Base-by-base conservation (phyloP, 2,329 filamentous ascomycete species). In the Xylaria sp. region DNA sequence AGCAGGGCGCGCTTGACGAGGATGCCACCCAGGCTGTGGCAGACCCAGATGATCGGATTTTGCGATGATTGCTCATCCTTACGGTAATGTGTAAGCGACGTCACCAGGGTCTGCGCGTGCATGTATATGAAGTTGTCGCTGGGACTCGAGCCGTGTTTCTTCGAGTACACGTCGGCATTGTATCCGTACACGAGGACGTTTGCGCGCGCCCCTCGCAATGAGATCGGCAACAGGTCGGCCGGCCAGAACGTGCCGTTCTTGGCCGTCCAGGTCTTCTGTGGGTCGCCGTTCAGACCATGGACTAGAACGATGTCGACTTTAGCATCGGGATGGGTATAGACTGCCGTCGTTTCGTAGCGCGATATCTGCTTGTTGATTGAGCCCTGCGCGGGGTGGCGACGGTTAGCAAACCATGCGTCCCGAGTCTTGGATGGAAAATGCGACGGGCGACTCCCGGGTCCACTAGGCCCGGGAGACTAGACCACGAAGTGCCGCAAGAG, bases 11-110 rank as follows among this genome's bases (percentile, higher is more conserved):
- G 78, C 70, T 92, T 92, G 47, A 88, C 80, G 1, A 92, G 74
- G 54, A 91, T 83, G 6, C 89, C 89, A 3, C 89, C 89, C 1
- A 92, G 75, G 48, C 87, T 89, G 69, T 92, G 89, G 46, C 82
- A 87, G 34, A 92, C 82, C 77, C 88, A 92, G 56, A 92, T 86
- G 62, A 92, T 89, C 4, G 89, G 87, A 41, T 86, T 83, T 20
- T 79, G 76, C 29, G 76, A 72, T 4, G 82, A 83, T 48, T 80
- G 76, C 57, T 82, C 78, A 60, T 78, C 78, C 64, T 80, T 82
- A 60, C 88, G 80, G 66, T 87, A 87, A 26, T 84, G 75, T 2
- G 84, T 82, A 16, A 91, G 74, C 42, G 77, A 82, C 4, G 80
- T 80, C 6, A 89, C 78, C 26, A 91, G 75, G 9, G 82, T 88